Evolutionary conservation across 2,329 filamentous ascomycete species (phyloP), one percentile per base, ranked within the genome.

Genomic region (Phaeophleospora eucalypticola): DNA sequence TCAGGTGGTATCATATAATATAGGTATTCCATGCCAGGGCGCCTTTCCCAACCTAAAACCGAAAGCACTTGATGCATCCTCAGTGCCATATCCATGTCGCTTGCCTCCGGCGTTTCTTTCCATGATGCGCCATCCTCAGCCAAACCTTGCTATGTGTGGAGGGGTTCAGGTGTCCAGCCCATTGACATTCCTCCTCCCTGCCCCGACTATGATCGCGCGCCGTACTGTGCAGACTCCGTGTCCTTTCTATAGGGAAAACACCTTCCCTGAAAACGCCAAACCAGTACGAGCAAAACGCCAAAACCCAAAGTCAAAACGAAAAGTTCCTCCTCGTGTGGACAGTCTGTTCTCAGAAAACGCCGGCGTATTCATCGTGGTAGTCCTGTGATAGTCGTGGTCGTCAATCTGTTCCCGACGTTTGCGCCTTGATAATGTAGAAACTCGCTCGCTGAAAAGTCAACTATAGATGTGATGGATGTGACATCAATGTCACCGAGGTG

Each of bases 401-500:
- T 29, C 24, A 29, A 29, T 12, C 24, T 29, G 24, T 29, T 12
- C 24, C 24, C 12, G 7, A 12, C 24, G 24, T 7, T 7, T 29
- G 24, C 24, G 24, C 24, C 6, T 29, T 29, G 24, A 29, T n/a
- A n/a, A n/a, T 29, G 24, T 29, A 12, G 12, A 29, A 6, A 29
- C 24, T 29, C 24, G 24, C 24, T 29, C 24, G 24, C 24, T 29
- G 6, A 12, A 29, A 29, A 12, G 24, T 29, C 6, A 29, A 29
- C 12, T 12, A 29, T 6, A 29, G 24, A n/a, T n/a, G n/a, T n/a
- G n/a, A n/a, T n/a, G 12, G 24, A 29, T 29, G 6, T 29, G 7
- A 29, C 7, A 12, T 47, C 32, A 36, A 36, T 29, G 36, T 55
- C 46, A 57, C 36, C 54, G 52, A 15, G 54, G 52, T 29, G 54